Conservation (phyloP, 1,284 basidiomycete species). For the Ceratobasidium sp. region DNA sequence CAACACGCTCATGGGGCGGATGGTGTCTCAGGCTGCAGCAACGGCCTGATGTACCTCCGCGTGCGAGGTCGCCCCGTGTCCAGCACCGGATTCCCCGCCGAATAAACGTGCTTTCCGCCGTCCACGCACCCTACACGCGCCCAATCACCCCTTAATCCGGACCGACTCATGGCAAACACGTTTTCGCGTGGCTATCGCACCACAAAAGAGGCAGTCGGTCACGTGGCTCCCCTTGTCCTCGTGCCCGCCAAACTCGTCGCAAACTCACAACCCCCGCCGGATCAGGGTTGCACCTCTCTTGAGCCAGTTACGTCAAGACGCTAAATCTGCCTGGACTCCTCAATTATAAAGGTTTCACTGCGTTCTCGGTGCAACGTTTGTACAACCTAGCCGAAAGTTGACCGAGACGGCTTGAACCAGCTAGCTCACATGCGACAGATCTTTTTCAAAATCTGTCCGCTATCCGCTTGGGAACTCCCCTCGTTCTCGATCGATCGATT, state of each 20-base stretch:
- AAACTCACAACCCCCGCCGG: background rate
- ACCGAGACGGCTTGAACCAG: background rate
- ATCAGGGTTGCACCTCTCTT: too few relatives aligned
- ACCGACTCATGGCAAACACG: conserved; percentile 21
- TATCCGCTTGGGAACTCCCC: background rate
- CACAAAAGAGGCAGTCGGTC: conserved; percentile 26
- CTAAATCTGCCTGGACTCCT: too few relatives aligned
- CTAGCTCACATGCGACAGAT: background rate
- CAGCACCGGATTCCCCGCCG: conserved; percentile 27
- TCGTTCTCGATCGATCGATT: conserved; percentile 12
- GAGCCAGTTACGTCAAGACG: too few relatives aligned
- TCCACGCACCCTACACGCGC: conserved; percentile 12
- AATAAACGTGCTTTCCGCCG: conserved; percentile 14
- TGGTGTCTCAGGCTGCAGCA: background rate
- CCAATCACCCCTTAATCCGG: background rate
- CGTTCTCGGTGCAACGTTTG: too few relatives aligned
- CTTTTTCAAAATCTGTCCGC: background rate
- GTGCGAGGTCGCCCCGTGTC: background rate
- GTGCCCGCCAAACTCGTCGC: conserved; percentile 25
- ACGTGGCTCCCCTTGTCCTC: conserved; percentile 26
- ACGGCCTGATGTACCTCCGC: conserved; percentile 37
- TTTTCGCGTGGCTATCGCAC: conserved; percentile 15
- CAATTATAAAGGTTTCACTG: too few relatives aligned
- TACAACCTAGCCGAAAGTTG: background rate
- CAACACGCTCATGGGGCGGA: too few relatives aligned